Conservation (phyloP, 345 rosid genomes). For the Aquilaria malaccensis region DNA sequence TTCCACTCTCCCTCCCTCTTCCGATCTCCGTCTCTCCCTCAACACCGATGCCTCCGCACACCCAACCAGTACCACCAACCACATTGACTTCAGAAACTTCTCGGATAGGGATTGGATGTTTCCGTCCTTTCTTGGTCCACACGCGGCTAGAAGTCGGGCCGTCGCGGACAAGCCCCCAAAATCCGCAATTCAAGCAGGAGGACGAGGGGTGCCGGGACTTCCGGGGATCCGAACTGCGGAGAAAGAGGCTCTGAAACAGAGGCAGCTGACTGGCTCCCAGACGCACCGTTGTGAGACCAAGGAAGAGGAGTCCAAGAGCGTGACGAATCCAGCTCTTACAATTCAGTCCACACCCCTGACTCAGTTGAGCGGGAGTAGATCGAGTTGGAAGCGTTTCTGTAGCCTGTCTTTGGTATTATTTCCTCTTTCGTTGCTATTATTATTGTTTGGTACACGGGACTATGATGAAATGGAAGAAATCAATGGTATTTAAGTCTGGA, state of each 20-base stretch:
- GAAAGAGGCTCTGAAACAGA: conserved; percentile 23
- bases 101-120: conserved; percentile 56
- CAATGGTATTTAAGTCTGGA: too few relatives aligned
- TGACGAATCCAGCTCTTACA: conserved; percentile 23
- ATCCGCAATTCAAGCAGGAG: conserved; percentile 17
- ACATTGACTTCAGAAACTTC: conserved; percentile 13
- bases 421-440: neutral
- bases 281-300: neutral
- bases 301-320: conserved; percentile 22
- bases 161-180: conserved; percentile 26
- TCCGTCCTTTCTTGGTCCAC: conserved; percentile 54
- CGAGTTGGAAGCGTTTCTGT: conserved; percentile 29
- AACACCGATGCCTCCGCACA: conserved; percentile 8
- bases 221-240: neutral
- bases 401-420: conserved; percentile 28
- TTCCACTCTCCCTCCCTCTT: conserved; percentile 21
- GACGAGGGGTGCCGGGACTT: conserved; percentile 6
- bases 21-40: conserved; percentile 36
- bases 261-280: conserved; percentile 14
- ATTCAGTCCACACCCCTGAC: conserved; percentile 19
- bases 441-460: too few relatives aligned
- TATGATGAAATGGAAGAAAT: too few relatives aligned
- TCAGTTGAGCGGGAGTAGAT: conserved; percentile 25
- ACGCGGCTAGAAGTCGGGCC: conserved; percentile 35
- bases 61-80: conserved; percentile 4